Base-by-base conservation (phyloP, 2,329 filamentous ascomycete species). In the Monascus ruber region DNA sequence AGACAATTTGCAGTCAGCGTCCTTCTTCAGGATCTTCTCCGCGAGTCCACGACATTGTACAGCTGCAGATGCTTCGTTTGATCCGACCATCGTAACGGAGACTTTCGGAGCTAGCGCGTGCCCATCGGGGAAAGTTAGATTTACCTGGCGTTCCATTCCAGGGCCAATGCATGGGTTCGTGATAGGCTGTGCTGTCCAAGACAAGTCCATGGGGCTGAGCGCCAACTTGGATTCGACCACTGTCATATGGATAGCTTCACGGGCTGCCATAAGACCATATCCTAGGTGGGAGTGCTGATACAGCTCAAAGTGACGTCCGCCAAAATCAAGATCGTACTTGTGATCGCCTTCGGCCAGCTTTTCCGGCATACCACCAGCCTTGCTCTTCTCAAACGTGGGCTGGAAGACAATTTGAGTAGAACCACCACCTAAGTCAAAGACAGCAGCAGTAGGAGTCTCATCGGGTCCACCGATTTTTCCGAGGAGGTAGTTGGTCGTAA, bases 391-490 rank as follows among this genome's bases (percentile, higher is more conserved):
- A 67, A 94, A 98, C 37, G 83, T 94, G 24, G 93, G 93, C 70
- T 98, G 80, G 64, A 96, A 98, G 50, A 98, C 93, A 58, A 98
- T 95, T 69, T 98, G 91, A 9, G 93, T 98, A 24, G 88, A 95
- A 39, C 91, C 91, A 54, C 91, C 91, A 47, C 91, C 91, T 36
- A 98, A 81, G 59, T 98, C 91, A 56, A 98, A 94, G 42, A 95
- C 79, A 37, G 91, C 91, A 32, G 91, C 93, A 1, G 91, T 96
- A 37, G 86, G 83, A 46, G 77, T 86, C 61, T 88, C 79, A 59
- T 95, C 89, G 2, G 87, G 85, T 7, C 85, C 84, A 43, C 91
- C 91, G 63, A 98, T 96, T 70, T 96, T 96, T 55, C 89, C 89
- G 24, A 98, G 78, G 32, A 98, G 81, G 65, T 98, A 98, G 73